Conservation (phyloP, 768 basidiomycete genomes). For the Dictyophora rubrovolvata region DNA sequence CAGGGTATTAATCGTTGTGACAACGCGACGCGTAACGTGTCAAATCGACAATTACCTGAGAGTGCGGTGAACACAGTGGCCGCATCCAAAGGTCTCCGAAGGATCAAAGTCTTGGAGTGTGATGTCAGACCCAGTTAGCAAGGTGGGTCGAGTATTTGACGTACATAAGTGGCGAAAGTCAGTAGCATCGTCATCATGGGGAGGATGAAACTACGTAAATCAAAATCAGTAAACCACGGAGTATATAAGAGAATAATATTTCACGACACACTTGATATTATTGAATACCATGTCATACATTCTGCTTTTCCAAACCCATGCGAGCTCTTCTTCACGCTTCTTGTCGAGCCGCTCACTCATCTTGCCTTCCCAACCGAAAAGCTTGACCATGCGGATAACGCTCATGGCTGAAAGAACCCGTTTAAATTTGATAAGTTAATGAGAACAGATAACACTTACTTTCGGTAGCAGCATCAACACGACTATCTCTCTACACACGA, state of each 20-base stretch:
- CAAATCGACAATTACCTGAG: too few species aligned
- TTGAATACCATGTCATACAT: slow-evolving; percentile 38
- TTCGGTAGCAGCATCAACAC: background rate
- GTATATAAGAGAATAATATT: background rate
- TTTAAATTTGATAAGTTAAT: background rate
- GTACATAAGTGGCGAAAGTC: slow-evolving; percentile 50
- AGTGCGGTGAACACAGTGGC: slow-evolving; percentile 25
- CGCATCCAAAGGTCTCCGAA: slow-evolving; percentile 13
- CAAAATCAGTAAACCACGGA: background rate
- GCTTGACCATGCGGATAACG: slow-evolving; percentile 57
- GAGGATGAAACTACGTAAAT: slow-evolving; percentile 36
- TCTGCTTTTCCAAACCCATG: slow-evolving; percentile 41
- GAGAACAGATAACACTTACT: background rate
- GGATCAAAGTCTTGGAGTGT: background rate
- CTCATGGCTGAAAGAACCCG: slow-evolving; percentile 31
- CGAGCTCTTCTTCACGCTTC: slow-evolving; percentile 53
- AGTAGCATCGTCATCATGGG: slow-evolving; percentile 58
- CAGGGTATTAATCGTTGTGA: too few species aligned
- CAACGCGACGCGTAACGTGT: too few species aligned
- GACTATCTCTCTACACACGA: background rate
- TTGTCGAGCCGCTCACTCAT: slow-evolving; percentile 41
- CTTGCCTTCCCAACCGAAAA: slow-evolving; percentile 45
- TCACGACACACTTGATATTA: slow-evolving; percentile 29
- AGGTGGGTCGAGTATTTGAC: slow-evolving; percentile 12
- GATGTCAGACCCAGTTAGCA: background rate